These are phyloP conservation scores for Pseudogymnoascus sp. DNA, from an alignment of 2,329 filamentous ascomycete species.

Conservation along the genomic window DNA sequence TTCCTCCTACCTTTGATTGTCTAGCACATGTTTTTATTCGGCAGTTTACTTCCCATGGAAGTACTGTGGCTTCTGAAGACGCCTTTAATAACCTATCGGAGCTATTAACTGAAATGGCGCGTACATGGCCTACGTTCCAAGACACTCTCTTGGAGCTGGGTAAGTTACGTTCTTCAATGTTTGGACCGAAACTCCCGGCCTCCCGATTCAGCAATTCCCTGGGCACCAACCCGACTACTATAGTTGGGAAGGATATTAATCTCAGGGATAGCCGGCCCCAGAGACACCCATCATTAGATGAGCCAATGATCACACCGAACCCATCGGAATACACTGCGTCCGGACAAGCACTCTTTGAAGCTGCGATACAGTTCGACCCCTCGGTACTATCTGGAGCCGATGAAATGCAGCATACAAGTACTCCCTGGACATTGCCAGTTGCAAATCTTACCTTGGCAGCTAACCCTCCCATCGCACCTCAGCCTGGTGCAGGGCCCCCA, in stretches of 20 bases:
- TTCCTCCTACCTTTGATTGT: slow-evolving; percentile 8
- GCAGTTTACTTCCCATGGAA: slow-evolving; percentile 2
- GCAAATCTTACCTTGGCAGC: background rate
- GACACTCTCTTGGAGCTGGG: slow-evolving; percentile 2
- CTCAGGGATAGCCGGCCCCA: background rate
- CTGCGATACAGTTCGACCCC: slow-evolving; percentile 2
- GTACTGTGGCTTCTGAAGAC: background rate
- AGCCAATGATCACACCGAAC: background rate
- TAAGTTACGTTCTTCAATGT: background rate
- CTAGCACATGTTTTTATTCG: background rate
- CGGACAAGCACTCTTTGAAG: background rate
- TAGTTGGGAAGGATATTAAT: background rate
- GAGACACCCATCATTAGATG: background rate
- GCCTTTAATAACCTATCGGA: background rate
- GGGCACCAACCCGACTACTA: background rate
- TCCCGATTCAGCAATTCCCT: background rate
- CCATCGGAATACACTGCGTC: background rate
- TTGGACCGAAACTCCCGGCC: background rate
- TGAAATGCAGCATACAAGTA: background rate
- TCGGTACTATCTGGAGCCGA: background rate
- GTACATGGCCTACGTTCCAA: slow-evolving; percentile 2
- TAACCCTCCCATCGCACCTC: background rate
- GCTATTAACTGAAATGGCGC: background rate
- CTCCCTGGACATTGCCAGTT: background rate
- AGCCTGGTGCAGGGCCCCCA: slow-evolving; percentile 4